These are phyloP conservation scores for Neurospora hispaniola DNA, from an alignment of 495 filamentous ascomycete species.

Conservation along the genomic window DNA sequence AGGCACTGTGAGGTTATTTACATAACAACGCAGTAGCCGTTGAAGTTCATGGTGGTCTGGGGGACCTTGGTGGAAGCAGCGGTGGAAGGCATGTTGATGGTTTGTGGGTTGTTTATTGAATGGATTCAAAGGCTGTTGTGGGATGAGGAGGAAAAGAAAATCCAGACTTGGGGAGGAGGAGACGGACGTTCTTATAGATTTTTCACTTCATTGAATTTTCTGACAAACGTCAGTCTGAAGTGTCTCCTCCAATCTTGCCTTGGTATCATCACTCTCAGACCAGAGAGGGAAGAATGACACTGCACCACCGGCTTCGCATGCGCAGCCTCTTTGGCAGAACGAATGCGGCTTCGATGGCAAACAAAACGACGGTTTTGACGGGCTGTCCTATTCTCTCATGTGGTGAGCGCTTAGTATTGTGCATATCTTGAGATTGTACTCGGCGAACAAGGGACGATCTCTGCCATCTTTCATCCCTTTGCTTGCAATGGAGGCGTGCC, in stretches of 20 bases:
- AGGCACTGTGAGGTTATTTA: conserved; percentile 18
- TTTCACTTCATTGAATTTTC: conserved; percentile 2
- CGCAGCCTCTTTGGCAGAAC: not conserved
- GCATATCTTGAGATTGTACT: conserved; percentile 18
- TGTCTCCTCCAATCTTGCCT: not conserved
- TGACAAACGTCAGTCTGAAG: not conserved
- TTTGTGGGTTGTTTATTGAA: conserved; percentile 10
- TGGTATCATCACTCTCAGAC: not conserved
- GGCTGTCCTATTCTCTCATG: not conserved
- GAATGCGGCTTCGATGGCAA: not conserved
- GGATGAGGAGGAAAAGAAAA: conserved; percentile 13
- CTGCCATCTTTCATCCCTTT: not conserved
- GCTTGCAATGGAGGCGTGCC: not conserved
- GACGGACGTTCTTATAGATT: conserved; percentile 12
- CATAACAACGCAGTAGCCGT: conserved; percentile 30
- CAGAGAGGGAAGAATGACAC: not conserved
- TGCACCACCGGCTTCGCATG: not conserved
- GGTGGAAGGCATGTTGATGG: conserved; percentile 29
- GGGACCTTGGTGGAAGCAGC: conserved; percentile 19
- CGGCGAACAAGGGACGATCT: conserved; percentile 1
- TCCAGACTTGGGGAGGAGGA: not conserved
- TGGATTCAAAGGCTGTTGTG: conserved; percentile 6
- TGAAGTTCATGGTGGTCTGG: conserved; percentile 22
- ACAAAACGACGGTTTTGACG: not conserved
- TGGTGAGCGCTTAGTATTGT: conserved; percentile 18